A percentile compares a stretch with the other conserved stretches of the same genome.
These are phyloP conservation scores for Rubroboletus satanas DNA, from an alignment of 768 basidiomycete species.

Conservation along the genomic window DNA sequence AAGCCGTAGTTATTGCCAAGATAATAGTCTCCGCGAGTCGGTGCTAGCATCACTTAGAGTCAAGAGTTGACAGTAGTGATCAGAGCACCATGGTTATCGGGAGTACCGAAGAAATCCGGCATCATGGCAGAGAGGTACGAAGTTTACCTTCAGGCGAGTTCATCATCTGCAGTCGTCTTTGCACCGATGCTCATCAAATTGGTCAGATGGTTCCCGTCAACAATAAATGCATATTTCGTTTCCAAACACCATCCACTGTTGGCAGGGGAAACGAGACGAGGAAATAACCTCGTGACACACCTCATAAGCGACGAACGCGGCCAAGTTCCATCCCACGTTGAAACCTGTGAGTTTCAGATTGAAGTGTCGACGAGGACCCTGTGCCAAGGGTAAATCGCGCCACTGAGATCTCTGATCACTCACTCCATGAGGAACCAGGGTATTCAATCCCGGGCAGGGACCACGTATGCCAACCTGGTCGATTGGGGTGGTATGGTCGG, in stretches of 20 bases:
- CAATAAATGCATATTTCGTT: slow-evolving; percentile 16
- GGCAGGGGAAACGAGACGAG: not conserved
- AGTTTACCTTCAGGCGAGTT: slow-evolving; percentile 8
- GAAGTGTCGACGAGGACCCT: not conserved
- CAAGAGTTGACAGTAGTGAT: not conserved
- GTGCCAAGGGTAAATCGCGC: not conserved
- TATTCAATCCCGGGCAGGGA: slow-evolving; percentile 25
- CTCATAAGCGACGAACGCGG: slow-evolving; percentile 18
- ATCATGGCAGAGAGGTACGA: not conserved
- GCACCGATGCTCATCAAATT: slow-evolving; percentile 25
- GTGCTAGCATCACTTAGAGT: slow-evolving; percentile 21
- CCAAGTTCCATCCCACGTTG: slow-evolving; percentile 24
- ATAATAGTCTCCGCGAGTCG: slow-evolving; percentile 22
- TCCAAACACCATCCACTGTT: not conserved
- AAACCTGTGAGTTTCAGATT: slow-evolving; percentile 9
- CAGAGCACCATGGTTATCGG: not conserved
- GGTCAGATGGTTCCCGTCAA: slow-evolving; percentile 27
- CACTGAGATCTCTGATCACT: not conserved
- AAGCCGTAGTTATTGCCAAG: slow-evolving; percentile 26
- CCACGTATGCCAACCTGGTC: slow-evolving; percentile 23
- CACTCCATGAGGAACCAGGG: slow-evolving; percentile 24
- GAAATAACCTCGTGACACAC: slow-evolving; percentile 1
- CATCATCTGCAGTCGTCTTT: slow-evolving; percentile 13
- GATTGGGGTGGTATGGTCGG: slow-evolving; percentile 14
- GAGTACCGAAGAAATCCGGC: not conserved